Evolutionary conservation across 768 basidiomycete species (phyloP), one percentile per base, ranked within the genome.

Genomic region (Rhizopogon salebrosus): DNA sequence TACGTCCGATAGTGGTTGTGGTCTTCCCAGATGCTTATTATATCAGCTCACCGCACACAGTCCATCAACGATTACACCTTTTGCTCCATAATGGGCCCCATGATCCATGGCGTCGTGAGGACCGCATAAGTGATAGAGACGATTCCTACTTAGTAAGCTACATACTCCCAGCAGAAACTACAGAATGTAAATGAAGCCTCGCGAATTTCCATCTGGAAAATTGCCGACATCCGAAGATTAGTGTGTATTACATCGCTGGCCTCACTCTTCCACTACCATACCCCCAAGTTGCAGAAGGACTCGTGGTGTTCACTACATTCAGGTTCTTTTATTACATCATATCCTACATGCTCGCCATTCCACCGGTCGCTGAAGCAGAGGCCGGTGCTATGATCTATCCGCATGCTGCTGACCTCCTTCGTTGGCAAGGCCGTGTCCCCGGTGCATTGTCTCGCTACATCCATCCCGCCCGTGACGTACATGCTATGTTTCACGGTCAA

Each of bases 391-490:
- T n/a, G n/a, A n/a, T 24, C 57, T 34, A 52, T 64, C 11, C 35
- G 64, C 27, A 24, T 55, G 18, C 2, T 56, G 1, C 50, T 58
- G 8, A 53, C 27, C 16, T 57, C 63, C 6, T 20, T 62, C 60
- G n/a, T 60, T 51, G 65, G 61, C 34, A 65, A 60, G 49, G n/a
- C 68, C 55, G 41, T 69, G 23, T 52, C 64, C 14, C 66, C 68
- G 4, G 31, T 67, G 24, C 70, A 70, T 39, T 61, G 55, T 7
- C 29, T 63, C 8, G 56, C 65, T 0, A 42, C 54, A 13, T 24
- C 64, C 38, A 36, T 63, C 38, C 60, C 67, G 26, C 69, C 71
- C 16, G 51, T 59, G 1, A 52, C 65, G 3, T 73, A 69, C 49
- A 60, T 66, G 22, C 38, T 50, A 10, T 56, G 57, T 7, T 60